These are phyloP conservation scores for Sungouiella thailandica DNA, from an alignment of 805 yeast species.

Conservation along the genomic window DNA sequence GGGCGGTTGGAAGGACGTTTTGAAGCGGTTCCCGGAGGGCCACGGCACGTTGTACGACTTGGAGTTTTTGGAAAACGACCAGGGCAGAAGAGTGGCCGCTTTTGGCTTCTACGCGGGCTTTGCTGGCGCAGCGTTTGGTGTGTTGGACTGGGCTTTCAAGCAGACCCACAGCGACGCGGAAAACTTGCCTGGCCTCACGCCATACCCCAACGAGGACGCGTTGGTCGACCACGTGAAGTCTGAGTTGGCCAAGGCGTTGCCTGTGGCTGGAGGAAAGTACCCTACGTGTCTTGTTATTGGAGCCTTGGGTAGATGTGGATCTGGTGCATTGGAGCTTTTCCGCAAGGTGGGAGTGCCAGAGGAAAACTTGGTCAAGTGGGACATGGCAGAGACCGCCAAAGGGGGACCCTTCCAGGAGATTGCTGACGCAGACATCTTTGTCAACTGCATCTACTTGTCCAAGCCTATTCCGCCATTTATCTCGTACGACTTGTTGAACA, in stretches of 20 bases:
- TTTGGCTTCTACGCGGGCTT: constrained; percentile 99
- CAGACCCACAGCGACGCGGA: constrained; percentile 63
- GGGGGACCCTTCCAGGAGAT: constrained; percentile 98
- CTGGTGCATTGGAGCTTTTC: constrained; percentile 88
- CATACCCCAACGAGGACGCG: constrained; percentile 75
- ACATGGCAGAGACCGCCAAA: constrained; percentile 89
- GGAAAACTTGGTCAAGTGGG: constrained; percentile 84
- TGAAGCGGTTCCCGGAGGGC: constrained; percentile 85
- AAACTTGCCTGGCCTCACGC: constrained; percentile 73
- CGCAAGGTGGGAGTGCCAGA: constrained; percentile 85
- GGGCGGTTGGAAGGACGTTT: constrained; percentile 93
- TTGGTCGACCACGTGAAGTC: constrained; percentile 68
- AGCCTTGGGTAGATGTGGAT: constrained; percentile 97
- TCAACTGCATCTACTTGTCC: constrained; percentile 94
- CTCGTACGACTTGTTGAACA: constrained; percentile 62
- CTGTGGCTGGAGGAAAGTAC: constrained; percentile 53
- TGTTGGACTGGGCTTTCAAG: constrained; percentile 91
- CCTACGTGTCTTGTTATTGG: constrained; percentile 91
- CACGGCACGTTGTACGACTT: constrained; percentile 87
- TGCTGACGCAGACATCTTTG: constrained; percentile 79
- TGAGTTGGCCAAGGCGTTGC: constrained; percentile 51
- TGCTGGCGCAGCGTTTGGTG: constrained; percentile 98
- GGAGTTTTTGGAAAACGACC: constrained; percentile 90
- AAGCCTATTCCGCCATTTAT: constrained; percentile 92
- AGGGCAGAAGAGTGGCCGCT: constrained; percentile 98